Percentiles rank a stretch among this genome's conserved stretches.
phyloP scores from a whole-genome alignment of 257 asterid species.

The Solanum habrochaites region DNA sequence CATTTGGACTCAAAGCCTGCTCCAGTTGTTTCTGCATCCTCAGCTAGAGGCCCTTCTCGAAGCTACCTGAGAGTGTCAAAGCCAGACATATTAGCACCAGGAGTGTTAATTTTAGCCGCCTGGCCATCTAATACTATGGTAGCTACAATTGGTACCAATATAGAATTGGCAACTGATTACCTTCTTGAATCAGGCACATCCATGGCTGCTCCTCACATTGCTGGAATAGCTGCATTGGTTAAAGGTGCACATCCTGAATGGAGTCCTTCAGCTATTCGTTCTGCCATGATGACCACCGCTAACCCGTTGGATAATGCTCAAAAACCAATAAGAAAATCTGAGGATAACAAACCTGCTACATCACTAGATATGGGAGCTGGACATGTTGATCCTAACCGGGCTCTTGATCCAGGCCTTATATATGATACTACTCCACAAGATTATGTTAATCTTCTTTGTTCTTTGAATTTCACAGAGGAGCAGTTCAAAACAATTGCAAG shows the following conservation, averaged over 20 bases:
- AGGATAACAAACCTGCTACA: not conserved
- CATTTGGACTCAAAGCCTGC: conserved; percentile 11
- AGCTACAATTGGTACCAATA: conserved; percentile 3
- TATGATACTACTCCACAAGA: not conserved
- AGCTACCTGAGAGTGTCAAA: conserved; percentile 21
- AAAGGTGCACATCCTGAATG: conserved; percentile 36
- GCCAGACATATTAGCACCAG: conserved; percentile 39
- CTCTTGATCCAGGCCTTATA: conserved; percentile 4
- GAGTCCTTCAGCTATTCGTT: conserved; percentile 36
- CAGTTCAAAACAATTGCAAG: conserved; percentile 7
- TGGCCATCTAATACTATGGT: conserved; percentile 10
- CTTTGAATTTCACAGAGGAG: not conserved
- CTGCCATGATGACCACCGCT: conserved; percentile 33
- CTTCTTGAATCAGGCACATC: conserved; percentile 26
- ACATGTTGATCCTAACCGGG: conserved; percentile 4
- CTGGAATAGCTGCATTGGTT: conserved; percentile 29
- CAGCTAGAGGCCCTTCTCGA: conserved; percentile 34
- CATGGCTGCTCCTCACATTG: conserved; percentile 35
- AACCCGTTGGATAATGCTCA: conserved; percentile 13
- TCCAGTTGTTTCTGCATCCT: conserved; percentile 24
- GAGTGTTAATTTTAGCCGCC: conserved; percentile 24
- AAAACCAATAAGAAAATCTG: not conserved
- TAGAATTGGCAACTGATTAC: conserved; percentile 14
- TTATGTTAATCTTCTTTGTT: conserved; percentile 1
- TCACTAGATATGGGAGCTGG: conserved; percentile 5